These are phyloP conservation scores for Backusella macrospora DNA, from an alignment of 192 early-diverging fungal species.

Conservation along the genomic window DNA sequence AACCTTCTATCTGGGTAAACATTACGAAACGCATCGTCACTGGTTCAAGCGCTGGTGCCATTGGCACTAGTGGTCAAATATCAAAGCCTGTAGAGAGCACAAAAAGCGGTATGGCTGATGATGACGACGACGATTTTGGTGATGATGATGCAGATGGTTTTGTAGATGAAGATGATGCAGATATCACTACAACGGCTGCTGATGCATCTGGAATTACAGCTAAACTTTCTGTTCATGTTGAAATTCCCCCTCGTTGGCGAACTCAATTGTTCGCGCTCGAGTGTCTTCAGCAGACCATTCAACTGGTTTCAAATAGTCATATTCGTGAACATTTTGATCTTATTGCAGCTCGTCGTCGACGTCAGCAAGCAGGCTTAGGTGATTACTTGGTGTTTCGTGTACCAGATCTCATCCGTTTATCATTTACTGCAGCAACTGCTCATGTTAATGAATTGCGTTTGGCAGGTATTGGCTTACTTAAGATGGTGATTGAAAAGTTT, in stretches of 20 bases:
- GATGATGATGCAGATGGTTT: conserved; percentile 48
- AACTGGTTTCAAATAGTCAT: conserved; percentile 57
- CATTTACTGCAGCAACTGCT: conserved; percentile 86
- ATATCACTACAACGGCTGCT: conserved; percentile 39
- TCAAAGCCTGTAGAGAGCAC: conserved; percentile 27
- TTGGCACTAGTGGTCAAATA: conserved; percentile 21
- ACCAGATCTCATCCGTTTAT: conserved; percentile 86
- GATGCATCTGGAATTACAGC: conserved; percentile 36
- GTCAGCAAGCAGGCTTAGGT: conserved; percentile 51
- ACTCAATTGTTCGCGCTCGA: conserved; percentile 80
- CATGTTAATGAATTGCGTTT: conserved; percentile 72
- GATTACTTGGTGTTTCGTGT: conserved; percentile 80
- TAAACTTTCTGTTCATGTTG: conserved; percentile 36
- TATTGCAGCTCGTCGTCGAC: conserved; percentile 54
- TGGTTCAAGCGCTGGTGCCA: conserved; percentile 15
- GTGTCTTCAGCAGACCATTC: conserved; percentile 71
- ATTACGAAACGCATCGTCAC: conserved; percentile 80
- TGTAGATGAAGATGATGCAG: conserved; percentile 40
- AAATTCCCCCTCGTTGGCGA: conserved; percentile 69
- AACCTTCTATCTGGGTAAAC: conserved; percentile 82
- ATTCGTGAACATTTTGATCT: conserved; percentile 75
- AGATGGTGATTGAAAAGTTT: conserved; percentile 80
- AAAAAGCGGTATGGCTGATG: conserved; percentile 15
- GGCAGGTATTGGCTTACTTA: conserved; percentile 79
- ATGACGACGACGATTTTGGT: conserved; percentile 39